Evolutionary conservation across 345 rosid species (phyloP).

Genomic region (Reutealis trisperma): DNA sequence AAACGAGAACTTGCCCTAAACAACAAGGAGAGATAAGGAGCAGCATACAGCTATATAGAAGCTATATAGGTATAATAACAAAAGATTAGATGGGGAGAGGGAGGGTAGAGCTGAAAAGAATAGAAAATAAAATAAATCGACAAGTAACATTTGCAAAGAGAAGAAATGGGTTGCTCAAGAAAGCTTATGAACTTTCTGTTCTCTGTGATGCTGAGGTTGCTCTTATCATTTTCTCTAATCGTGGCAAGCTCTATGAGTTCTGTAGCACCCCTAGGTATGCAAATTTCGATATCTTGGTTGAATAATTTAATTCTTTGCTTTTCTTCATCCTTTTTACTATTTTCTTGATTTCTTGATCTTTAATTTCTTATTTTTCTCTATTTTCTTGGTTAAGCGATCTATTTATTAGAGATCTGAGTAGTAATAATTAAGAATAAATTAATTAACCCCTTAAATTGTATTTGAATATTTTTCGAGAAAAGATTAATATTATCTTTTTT

Average conservation of each 20-base stretch:
- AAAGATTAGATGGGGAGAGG: slow-evolving; percentile 59
- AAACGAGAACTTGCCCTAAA: slow-evolving; percentile 30
- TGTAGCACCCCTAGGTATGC: slow-evolving; percentile 54
- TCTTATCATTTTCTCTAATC: slow-evolving; percentile 26
- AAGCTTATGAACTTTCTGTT: slow-evolving; percentile 29
- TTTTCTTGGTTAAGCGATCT: not conserved
- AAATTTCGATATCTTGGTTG: too few relatives aligned
- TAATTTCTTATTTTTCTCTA: too few relatives aligned
- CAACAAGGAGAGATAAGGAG: slow-evolving; percentile 5
- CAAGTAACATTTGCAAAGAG: slow-evolving; percentile 30
- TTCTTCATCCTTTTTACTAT: too few relatives aligned
- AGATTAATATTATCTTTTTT: too few relatives aligned
- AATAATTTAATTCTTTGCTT: not conserved
- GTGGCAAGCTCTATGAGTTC: slow-evolving; percentile 47
- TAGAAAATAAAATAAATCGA: slow-evolving; percentile 58
- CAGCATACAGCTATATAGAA: too few relatives aligned
- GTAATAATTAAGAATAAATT: not conserved
- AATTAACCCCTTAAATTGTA: not conserved
- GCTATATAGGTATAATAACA: not conserved
- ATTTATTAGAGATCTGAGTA: slow-evolving; percentile 3
- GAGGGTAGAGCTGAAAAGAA: slow-evolving; percentile 62
- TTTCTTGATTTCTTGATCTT: too few relatives aligned
- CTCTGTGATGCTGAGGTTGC: slow-evolving; percentile 32
- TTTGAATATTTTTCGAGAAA: not conserved
- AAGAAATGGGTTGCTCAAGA: slow-evolving; percentile 30